Conservation (phyloP, 2,329 filamentous ascomycete species). For the Trichophyton mentagrophytes region DNA sequence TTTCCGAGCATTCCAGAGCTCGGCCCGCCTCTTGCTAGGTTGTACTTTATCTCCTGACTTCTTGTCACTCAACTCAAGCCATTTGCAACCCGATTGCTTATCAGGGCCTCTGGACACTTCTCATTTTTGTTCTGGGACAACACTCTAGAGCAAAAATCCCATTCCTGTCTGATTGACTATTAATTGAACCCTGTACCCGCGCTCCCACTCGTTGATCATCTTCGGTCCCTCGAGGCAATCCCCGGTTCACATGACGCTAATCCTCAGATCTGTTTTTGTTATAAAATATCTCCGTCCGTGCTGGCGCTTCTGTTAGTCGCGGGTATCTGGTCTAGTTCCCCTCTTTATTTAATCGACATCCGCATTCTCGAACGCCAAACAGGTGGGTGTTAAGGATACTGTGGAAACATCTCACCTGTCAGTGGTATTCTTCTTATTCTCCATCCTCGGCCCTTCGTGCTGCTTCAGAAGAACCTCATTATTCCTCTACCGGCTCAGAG, state of each 20-base stretch:
- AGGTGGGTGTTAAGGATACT: not conserved
- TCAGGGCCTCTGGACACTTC: not conserved
- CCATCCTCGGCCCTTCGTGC: not conserved
- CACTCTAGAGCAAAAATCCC: not conserved
- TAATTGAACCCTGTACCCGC: slow-evolving; percentile 3
- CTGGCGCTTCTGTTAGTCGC: slow-evolving; percentile 3
- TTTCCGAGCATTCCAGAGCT: slow-evolving; percentile 4
- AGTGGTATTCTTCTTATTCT: slow-evolving; percentile 3
- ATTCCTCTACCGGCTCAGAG: not conserved
- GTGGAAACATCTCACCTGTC: not conserved
- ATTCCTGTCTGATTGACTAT: not conserved
- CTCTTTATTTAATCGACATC: not conserved
- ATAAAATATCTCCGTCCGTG: not conserved
- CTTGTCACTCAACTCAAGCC: slow-evolving; percentile 1
- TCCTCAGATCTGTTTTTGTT: not conserved
- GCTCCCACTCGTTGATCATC: slow-evolving; percentile 1
- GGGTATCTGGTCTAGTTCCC: not conserved
- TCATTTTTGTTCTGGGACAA: not conserved
- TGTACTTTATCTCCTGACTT: slow-evolving; percentile 2
- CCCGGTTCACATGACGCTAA: slow-evolving; percentile 3
- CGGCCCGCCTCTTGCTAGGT: not conserved
- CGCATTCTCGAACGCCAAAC: not conserved
- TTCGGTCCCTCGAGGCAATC: slow-evolving; percentile 1
- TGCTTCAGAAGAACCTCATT: not conserved
- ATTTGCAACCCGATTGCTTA: not conserved